phyloP scores from a whole-genome alignment of 208 protist species.

The Leishmania martiniquensis region DNA sequence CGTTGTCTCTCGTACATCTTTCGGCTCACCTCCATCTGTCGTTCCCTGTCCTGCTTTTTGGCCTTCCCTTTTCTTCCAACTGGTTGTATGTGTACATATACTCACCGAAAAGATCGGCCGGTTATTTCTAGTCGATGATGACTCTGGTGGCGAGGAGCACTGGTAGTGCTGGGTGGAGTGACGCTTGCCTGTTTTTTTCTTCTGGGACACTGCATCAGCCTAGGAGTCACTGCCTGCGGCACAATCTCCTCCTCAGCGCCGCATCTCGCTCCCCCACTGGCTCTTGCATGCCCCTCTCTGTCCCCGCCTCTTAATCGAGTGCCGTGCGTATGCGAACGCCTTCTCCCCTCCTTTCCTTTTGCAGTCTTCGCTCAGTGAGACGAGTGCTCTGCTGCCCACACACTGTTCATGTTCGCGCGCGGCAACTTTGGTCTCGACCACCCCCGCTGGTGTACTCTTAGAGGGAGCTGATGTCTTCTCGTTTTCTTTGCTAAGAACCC shows the following conservation, averaged over 20 bases:
- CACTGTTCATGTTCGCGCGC: background rate
- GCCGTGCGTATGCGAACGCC: background rate
- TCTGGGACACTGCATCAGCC: background rate
- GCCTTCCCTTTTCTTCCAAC: background rate
- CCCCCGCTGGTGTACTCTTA: background rate
- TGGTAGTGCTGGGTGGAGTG: too few relatives aligned
- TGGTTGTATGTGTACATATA: background rate
- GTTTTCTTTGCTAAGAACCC: background rate
- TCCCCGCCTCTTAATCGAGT: background rate
- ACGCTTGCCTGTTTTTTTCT: background rate
- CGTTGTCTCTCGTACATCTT: too few relatives aligned
- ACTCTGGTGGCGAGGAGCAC: too few relatives aligned
- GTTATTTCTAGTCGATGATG: background rate
- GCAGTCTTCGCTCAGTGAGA: background rate
- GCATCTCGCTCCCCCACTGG: background rate
- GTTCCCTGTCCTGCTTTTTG: background rate
- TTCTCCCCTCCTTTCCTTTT: background rate
- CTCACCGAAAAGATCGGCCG: background rate
- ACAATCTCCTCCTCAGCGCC: background rate
- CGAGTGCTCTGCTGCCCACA: too few relatives aligned
- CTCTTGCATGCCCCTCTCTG: background rate
- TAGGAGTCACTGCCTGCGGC: background rate
- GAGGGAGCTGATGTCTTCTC: background rate
- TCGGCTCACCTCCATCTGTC: too few relatives aligned
- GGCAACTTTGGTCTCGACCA: background rate